These are phyloP conservation scores for Skeletonema potamos DNA, from an alignment of 108 stramenopile genomes.

Conservation along the genomic window DNA sequence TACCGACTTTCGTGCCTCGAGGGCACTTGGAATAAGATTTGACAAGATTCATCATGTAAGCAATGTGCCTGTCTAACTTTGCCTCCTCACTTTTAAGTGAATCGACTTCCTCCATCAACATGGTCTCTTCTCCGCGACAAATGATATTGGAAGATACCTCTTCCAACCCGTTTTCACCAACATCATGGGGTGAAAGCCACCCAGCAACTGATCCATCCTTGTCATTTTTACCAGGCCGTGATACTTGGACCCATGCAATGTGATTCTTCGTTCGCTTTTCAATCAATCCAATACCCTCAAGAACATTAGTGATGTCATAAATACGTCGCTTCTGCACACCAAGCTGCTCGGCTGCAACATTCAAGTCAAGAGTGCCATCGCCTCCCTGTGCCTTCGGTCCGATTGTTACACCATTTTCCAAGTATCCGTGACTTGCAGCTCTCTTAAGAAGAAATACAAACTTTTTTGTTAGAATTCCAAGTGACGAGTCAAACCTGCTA, in stretches of 20 bases:
- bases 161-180: conserved; percentile 9
- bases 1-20: not conserved
- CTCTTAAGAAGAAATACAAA: conserved; percentile 80
- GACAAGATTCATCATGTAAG: conserved; percentile 34
- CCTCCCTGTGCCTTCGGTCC: conserved; percentile 17
- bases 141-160: conserved; percentile 2
- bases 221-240: not conserved
- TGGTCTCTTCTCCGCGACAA: conserved; percentile 17
- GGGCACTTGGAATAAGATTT: conserved; percentile 26
- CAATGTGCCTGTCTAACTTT: conserved; percentile 38
- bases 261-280: conserved; percentile 89
- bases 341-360: conserved; percentile 80
- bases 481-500: conserved; percentile 79
- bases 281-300: conserved; percentile 92
- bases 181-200: not conserved
- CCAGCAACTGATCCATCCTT: conserved; percentile 6
- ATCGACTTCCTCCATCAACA: conserved; percentile 20
- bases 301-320: conserved; percentile 95
- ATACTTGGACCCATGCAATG: conserved; percentile 74
- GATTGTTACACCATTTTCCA: conserved; percentile 37
- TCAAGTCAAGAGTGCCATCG: conserved; percentile 81
- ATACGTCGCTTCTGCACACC: conserved; percentile 92
- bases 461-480: conserved; percentile 89
- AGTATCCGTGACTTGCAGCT: conserved; percentile 41
- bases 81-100: conserved; percentile 27